A percentile compares a stretch with the other conserved stretches of the same genome.
Evolutionary conservation across 2,329 filamentous ascomycete species (phyloP).

Genomic region (Orbilia ellipsospora): DNA sequence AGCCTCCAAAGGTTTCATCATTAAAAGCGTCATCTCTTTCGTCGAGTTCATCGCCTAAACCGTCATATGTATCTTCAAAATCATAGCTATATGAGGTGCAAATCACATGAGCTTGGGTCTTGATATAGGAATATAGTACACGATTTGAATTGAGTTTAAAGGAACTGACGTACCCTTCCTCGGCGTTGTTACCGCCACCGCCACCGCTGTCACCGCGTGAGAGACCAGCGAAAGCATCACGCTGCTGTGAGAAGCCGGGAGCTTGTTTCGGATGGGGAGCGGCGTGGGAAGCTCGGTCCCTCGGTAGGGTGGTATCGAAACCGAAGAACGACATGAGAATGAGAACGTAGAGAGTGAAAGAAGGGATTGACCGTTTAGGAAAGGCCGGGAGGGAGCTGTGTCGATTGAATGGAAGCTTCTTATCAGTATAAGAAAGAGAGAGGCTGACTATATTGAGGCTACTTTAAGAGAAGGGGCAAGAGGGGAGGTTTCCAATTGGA

Average conservation of each 20-base stretch:
- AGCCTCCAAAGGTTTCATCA: conserved; percentile 86
- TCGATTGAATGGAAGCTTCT: too few species aligned
- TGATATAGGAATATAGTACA: conserved; percentile 11
- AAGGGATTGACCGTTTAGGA: conserved; percentile 12
- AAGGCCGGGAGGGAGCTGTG: not conserved
- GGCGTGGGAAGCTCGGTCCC: conserved; percentile 73
- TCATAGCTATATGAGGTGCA: conserved; percentile 72
- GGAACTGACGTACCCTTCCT: conserved; percentile 61
- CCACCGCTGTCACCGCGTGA: conserved; percentile 72
- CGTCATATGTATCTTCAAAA: conserved; percentile 98
- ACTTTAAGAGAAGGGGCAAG: too few species aligned
- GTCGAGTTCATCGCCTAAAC: conserved; percentile 87
- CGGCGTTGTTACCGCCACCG: conserved; percentile 65
- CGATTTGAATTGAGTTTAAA: not conserved
- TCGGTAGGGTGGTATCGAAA: conserved; percentile 73
- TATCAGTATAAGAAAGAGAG: too few species aligned
- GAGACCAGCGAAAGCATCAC: conserved; percentile 89
- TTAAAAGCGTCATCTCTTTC: conserved; percentile 95
- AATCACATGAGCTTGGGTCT: conserved; percentile 57
- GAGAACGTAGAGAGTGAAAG: conserved; percentile 8
- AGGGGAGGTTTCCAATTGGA: too few species aligned
- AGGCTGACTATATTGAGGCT: too few species aligned
- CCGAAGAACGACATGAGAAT: conserved; percentile 87
- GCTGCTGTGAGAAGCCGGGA: conserved; percentile 82
- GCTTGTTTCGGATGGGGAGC: conserved; percentile 66